Percentiles rank a stretch among this genome's conserved stretches.
These are phyloP conservation scores for Ceratonia siliqua DNA, from an alignment of 306 rosid genomes.

Conservation along the genomic window DNA sequence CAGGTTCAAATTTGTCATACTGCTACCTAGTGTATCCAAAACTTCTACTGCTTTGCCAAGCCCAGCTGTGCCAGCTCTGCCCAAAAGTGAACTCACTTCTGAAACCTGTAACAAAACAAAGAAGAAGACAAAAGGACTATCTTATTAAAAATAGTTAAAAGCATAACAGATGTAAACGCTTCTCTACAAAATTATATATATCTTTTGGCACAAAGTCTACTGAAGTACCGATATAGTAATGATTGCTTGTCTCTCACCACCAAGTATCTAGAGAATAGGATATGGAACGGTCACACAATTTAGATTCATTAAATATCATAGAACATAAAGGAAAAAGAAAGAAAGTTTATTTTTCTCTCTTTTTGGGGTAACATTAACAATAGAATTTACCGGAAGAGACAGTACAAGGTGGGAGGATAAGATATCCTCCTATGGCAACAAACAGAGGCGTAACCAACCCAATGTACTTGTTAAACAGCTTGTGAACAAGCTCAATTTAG, in stretches of 20 bases:
- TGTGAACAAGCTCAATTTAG: not conserved
- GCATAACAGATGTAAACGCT: not conserved
- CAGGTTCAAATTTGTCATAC: constrained; percentile 86
- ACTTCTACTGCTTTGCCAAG: constrained; percentile 99
- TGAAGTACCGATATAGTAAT: not conserved
- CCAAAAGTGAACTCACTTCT: constrained; percentile 90
- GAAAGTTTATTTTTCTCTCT: not conserved
- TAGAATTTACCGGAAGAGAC: not conserved
- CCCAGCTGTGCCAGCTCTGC: constrained; percentile 96
- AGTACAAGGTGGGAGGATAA: constrained; percentile 13
- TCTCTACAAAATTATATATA: not conserved
- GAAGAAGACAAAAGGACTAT: constrained; percentile 25
- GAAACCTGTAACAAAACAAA: constrained; percentile 68
- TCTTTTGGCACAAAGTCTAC: constrained; percentile 12
- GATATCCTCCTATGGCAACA: not conserved
- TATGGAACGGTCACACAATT: not conserved
- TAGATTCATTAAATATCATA: constrained; percentile 1
- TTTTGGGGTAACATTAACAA: not conserved
- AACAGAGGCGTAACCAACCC: too few species aligned
- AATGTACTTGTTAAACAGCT: too few species aligned
- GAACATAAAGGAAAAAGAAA: not conserved
- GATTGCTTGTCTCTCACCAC: not conserved
- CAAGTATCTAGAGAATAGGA: not conserved
- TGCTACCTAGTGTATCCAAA: constrained; percentile 96
- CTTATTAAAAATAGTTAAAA: not conserved